A percentile compares a stretch with the other conserved stretches of the same genome.
These are phyloP conservation scores for Epichloe gansuensis DNA, from an alignment of 2,329 filamentous ascomycete species.

Conservation along the genomic window DNA sequence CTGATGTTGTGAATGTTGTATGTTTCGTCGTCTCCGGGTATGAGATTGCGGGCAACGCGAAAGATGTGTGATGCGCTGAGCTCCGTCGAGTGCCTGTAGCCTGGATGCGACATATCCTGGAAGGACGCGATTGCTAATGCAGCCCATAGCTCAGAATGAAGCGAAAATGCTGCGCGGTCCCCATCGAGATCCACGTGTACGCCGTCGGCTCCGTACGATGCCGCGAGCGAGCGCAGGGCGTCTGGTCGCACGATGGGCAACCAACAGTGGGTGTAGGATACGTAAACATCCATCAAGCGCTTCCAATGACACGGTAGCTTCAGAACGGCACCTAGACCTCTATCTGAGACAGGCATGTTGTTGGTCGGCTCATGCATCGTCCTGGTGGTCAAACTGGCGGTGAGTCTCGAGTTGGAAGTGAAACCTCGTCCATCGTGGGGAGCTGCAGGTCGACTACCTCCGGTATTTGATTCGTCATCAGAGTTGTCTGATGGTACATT, in stretches of 20 bases:
- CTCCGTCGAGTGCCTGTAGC: neutral
- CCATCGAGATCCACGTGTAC: slow-evolving; percentile 15
- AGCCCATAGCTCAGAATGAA: slow-evolving; percentile 47
- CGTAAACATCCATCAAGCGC: slow-evolving; percentile 57
- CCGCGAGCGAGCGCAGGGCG: slow-evolving; percentile 37
- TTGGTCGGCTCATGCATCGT: neutral
- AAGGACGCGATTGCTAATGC: slow-evolving; percentile 44
- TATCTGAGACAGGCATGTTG: neutral
- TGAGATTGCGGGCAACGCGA: slow-evolving; percentile 32
- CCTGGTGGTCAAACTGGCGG: neutral
- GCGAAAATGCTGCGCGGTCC: slow-evolving; percentile 18
- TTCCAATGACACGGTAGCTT: slow-evolving; percentile 40
- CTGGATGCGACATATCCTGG: slow-evolving; percentile 26
- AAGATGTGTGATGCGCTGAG: slow-evolving; percentile 29
- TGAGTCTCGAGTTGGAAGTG: neutral
- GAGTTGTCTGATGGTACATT: slow-evolving; percentile 20
- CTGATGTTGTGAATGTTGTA: slow-evolving; percentile 28
- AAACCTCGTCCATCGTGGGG: neutral
- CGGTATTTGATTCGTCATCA: slow-evolving; percentile 20
- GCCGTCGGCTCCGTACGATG: slow-evolving; percentile 27
- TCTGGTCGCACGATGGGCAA: slow-evolving; percentile 60
- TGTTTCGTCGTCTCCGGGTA: slow-evolving; percentile 34
- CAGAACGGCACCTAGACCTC: neutral
- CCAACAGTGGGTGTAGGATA: slow-evolving; percentile 65
- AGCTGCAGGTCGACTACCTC: slow-evolving; percentile 10